These are phyloP conservation scores for Turnera subulata DNA, from an alignment of 345 rosid species.

Conservation along the genomic window DNA sequence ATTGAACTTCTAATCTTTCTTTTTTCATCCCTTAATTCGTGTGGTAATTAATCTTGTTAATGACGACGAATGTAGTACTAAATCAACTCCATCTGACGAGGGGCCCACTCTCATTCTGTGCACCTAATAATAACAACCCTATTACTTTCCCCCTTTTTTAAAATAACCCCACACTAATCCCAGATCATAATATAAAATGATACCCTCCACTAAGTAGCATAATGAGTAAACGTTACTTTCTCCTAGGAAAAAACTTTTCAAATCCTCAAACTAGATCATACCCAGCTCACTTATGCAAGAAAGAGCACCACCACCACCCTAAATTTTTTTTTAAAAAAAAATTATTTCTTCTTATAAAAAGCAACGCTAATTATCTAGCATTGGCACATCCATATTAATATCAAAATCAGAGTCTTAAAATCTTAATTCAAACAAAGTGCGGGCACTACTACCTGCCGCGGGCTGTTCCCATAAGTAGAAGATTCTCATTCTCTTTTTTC, in stretches of 20 bases:
- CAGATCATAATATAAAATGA: constrained; percentile 6
- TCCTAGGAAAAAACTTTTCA: neutral
- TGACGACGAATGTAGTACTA: neutral
- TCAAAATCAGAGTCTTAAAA: neutral
- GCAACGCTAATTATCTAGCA: too few relatives aligned
- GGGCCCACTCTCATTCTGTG: constrained; percentile 8
- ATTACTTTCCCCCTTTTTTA: neutral
- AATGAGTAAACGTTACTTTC: constrained; percentile 19
- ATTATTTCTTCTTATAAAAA: neutral
- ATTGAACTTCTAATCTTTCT: too few relatives aligned
- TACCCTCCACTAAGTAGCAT: constrained; percentile 13
- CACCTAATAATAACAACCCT: constrained; percentile 10
- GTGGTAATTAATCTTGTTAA: neutral
- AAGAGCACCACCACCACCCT: neutral
- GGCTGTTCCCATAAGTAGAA: constrained; percentile 1
- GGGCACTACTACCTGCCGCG: constrained; percentile 5
- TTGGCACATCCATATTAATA: neutral
- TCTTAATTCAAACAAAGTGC: neutral
- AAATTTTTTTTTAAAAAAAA: neutral
- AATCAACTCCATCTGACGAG: constrained; percentile 5
- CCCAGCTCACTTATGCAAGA: constrained; percentile 1
- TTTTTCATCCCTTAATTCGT: neutral
- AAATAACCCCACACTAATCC: neutral
- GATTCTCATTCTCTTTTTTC: constrained; percentile 12
- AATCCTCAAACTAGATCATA: neutral